Evolutionary conservation across 257 asterid genomes (phyloP).

Genomic region (Solanum etuberosum): DNA sequence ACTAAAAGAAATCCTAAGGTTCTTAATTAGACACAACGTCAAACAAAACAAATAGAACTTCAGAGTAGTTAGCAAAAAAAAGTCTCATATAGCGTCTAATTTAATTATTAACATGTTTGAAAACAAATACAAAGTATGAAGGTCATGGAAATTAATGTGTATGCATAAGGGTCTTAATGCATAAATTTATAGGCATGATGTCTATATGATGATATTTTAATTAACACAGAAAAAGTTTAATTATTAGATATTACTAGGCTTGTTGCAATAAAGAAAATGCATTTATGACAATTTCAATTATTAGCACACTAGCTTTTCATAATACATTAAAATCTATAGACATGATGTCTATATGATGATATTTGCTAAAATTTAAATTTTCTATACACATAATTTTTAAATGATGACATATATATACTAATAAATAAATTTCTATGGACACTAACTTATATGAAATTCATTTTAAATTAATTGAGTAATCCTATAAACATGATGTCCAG

Average conservation of each 20-base stretch:
- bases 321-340: neutral
- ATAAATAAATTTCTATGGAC: too few relatives aligned
- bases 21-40: neutral
- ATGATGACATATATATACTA: neutral
- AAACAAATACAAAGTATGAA: neutral
- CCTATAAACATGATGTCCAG: neutral
- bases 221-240: neutral
- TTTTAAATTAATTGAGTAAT: too few relatives aligned
- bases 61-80: neutral
- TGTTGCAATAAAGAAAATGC: neutral
- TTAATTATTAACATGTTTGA: neutral
- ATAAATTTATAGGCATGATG: neutral
- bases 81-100: neutral
- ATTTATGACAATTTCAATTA: neutral
- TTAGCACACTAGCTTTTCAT: neutral
- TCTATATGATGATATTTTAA: neutral
- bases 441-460: neutral
- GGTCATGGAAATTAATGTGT: neutral
- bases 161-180: neutral
- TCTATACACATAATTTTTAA: neutral
- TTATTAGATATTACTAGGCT: neutral
- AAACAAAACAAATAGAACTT: neutral
- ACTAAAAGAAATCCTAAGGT: neutral
- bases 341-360: neutral
- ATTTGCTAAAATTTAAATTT: neutral